phyloP scores from a whole-genome alignment of 1,284 basidiomycete species.

The Porogramme epimiltina region DNA sequence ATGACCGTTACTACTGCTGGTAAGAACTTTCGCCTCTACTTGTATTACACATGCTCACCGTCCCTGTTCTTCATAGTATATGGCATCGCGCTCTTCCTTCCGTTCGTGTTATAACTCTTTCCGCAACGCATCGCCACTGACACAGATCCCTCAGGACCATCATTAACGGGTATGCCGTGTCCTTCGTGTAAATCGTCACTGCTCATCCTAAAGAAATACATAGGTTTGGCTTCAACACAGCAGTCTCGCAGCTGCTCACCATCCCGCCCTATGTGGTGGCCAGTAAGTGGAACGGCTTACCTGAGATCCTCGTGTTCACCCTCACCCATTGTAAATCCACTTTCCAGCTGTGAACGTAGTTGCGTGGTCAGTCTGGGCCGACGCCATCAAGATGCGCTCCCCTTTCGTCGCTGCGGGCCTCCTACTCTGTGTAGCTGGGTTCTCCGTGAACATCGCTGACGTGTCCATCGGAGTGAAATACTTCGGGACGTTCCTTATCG shows the following conservation, averaged over 20 bases:
- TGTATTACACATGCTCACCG: neutral
- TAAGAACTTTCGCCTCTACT: constrained; percentile 44
- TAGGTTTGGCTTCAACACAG: constrained; percentile 57
- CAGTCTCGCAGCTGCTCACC: constrained; percentile 66
- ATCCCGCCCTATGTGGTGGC: constrained; percentile 69
- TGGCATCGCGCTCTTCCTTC: constrained; percentile 23
- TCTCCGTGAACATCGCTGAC: constrained; percentile 62
- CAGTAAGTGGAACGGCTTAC: constrained; percentile 41
- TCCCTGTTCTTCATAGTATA: constrained; percentile 9
- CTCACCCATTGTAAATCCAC: neutral
- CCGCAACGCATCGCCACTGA: neutral
- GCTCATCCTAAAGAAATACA: no score
- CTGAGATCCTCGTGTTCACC: neutral
- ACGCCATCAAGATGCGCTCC: constrained; percentile 55
- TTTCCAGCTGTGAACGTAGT: constrained; percentile 52
- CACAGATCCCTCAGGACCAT: constrained; percentile 48
- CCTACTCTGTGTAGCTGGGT: constrained; percentile 56
- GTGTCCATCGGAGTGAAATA: constrained; percentile 57
- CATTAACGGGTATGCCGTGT: constrained; percentile 51
- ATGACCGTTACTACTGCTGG: constrained; percentile 61
- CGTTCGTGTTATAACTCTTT: constrained; percentile 11
- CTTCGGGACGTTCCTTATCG: constrained; percentile 67
- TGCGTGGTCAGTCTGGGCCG: constrained; percentile 58
- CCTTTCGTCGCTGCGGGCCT: constrained; percentile 62
- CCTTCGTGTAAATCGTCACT: constrained; percentile 1